Percentiles rank a stretch among this genome's conserved stretches.
phyloP scores from a whole-genome alignment of 129 eudicot genomes.

The Artemisia annua region DNA sequence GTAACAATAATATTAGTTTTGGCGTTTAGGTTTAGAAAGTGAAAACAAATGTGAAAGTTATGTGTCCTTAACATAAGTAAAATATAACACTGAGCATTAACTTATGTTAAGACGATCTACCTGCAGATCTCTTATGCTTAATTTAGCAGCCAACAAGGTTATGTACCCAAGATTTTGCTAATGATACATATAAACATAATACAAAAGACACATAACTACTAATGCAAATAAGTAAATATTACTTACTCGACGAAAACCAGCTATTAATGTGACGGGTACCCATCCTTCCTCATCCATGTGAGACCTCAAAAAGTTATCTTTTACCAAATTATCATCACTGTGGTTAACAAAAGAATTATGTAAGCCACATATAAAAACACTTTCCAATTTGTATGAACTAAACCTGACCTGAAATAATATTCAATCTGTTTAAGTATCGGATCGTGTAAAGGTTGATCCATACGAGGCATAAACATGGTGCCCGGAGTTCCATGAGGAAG shows the following conservation, averaged over 20 bases:
- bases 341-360: conserved; percentile 16
- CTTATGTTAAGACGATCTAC: no score
- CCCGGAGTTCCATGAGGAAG: conserved; percentile 35
- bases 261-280: conserved; percentile 65
- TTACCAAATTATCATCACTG: conserved; percentile 74
- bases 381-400: not conserved
- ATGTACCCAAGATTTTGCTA: no score
- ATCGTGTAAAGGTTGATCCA: conserved; percentile 38
- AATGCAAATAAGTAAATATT: not conserved
- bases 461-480: conserved; percentile 31
- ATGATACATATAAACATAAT: no score
- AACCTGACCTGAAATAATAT: conserved; percentile 67
- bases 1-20: no score
- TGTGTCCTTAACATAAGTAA: no score
- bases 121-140: no score
- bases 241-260: conserved; percentile 76
- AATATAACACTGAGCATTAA: no score
- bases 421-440: conserved; percentile 59
- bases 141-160: no score
- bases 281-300: conserved; percentile 79
- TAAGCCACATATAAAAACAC: conserved; percentile 5
- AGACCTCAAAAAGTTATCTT: conserved; percentile 58
- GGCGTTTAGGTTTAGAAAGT: no score
- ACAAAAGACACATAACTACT: not conserved
- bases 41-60: no score